Evolutionary conservation across 192 early-diverging fungal genomes (phyloP).

Genomic region (Linnemannia elongata): DNA sequence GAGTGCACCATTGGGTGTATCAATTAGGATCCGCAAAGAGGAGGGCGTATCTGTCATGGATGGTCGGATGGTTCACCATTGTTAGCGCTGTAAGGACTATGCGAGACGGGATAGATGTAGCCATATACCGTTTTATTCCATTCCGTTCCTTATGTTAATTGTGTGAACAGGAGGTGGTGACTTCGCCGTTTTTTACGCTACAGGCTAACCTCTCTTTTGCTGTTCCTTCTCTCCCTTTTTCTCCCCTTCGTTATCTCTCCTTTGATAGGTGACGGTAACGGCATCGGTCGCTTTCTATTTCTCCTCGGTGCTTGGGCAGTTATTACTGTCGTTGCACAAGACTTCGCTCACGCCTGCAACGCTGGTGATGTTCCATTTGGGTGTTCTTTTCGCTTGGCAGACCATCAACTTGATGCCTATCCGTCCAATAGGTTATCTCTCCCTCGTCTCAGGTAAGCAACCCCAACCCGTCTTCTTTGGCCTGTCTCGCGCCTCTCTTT

Average conservation of each 20-base stretch:
- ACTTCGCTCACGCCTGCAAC: constrained; percentile 21
- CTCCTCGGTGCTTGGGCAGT: constrained; percentile 30
- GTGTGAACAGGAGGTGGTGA: too few relatives aligned
- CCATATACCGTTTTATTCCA: too few relatives aligned
- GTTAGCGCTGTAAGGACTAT: constrained; percentile 28
- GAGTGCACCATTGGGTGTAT: constrained; percentile 46
- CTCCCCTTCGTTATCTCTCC: background rate
- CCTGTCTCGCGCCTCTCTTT: too few relatives aligned
- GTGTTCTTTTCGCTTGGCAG: constrained; percentile 36
- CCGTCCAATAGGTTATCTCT: constrained; percentile 34
- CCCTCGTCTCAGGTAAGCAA: constrained; percentile 21
- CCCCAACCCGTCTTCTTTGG: too few relatives aligned
- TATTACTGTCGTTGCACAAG: constrained; percentile 27
- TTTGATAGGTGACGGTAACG: constrained; percentile 29
- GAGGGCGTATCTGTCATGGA: constrained; percentile 38
- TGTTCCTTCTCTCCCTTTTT: background rate
- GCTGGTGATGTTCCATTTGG: constrained; percentile 48
- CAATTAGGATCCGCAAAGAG: constrained; percentile 20
- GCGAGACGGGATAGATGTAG: background rate
- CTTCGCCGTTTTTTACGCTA: background rate
- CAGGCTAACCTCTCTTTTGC: background rate
- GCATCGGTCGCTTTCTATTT: constrained; percentile 47
- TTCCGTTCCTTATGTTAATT: background rate
- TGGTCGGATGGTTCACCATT: constrained; percentile 46
- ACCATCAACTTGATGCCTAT: constrained; percentile 28